Evolutionary conservation across 1,284 basidiomycete species (phyloP).

Genomic region (Phylloboletellus chloephorus): DNA sequence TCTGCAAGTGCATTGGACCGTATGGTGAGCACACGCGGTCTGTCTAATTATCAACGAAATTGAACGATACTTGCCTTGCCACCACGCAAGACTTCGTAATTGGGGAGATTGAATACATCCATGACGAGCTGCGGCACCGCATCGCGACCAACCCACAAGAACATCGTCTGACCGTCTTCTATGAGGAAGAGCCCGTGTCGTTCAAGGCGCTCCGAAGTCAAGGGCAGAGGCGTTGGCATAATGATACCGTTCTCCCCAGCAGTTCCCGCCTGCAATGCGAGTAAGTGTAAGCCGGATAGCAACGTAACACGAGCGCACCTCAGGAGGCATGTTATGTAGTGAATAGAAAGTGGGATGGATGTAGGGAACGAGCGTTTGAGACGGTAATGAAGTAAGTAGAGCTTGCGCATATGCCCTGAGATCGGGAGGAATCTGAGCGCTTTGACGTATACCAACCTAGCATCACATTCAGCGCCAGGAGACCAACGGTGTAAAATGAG

Average conservation of each 20-base stretch:
- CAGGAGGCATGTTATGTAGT: slow-evolving; percentile 92
- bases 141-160: slow-evolving; percentile 96
- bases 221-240: slow-evolving; percentile 82
- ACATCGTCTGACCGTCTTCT: slow-evolving; percentile 96
- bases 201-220: slow-evolving; percentile 91
- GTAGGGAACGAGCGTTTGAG: slow-evolving; percentile 89
- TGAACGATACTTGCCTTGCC: slow-evolving; percentile 69
- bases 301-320: slow-evolving; percentile 45
- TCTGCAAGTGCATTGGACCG: slow-evolving; percentile 38
- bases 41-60: slow-evolving; percentile 2
- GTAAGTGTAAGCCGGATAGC: slow-evolving; percentile 11
- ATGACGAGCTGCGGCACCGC: slow-evolving; percentile 90
- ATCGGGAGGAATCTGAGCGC: slow-evolving; percentile 94
- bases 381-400: slow-evolving; percentile 86
- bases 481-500: background rate
- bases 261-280: slow-evolving; percentile 61
- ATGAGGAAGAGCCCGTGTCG: slow-evolving; percentile 95
- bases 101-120: slow-evolving; percentile 92
- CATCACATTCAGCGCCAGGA: slow-evolving; percentile 4
- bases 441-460: slow-evolving; percentile 90
- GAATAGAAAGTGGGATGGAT: slow-evolving; percentile 95
- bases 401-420: slow-evolving; percentile 93
- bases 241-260: slow-evolving; percentile 79
- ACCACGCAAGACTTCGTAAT: slow-evolving; percentile 82
- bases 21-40: slow-evolving; percentile 6